Conservation (phyloP, 2,329 filamentous ascomycete species). For the Teratosphaeria nubilosa region DNA sequence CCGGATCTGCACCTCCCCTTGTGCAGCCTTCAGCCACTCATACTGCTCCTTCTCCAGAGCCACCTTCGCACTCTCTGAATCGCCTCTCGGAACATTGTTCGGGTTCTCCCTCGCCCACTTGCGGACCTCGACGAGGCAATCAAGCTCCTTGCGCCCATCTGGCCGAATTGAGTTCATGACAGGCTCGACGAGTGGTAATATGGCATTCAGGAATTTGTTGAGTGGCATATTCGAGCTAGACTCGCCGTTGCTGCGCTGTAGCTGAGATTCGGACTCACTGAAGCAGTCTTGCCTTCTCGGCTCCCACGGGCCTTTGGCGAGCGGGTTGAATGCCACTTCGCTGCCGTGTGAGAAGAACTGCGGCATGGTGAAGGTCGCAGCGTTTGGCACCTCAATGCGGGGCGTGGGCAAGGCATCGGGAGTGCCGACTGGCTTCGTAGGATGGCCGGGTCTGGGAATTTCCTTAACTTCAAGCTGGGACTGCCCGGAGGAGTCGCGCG, state of each 20-base stretch:
- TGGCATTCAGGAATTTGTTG: background rate
- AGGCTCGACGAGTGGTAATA: background rate
- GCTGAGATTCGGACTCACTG: background rate
- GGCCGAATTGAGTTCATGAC: background rate
- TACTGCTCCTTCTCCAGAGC: background rate
- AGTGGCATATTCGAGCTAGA: background rate
- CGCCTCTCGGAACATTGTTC: background rate
- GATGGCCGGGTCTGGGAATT: background rate
- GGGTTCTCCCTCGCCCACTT: background rate
- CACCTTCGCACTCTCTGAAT: background rate
- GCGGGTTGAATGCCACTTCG: background rate
- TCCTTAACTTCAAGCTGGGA: background rate
- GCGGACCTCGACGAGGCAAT: background rate
- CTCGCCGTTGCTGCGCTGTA: background rate
- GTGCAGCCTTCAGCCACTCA: background rate
- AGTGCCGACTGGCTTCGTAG: background rate
- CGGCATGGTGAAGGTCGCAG: background rate
- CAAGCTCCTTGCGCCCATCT: background rate
- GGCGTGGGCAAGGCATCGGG: background rate
- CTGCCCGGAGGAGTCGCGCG: background rate
- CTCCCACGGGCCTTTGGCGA: background rate
- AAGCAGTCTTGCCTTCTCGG: background rate
- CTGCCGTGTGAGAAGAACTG: background rate
- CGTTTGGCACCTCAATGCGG: background rate
- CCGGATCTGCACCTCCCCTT: background rate